Conservation (phyloP, 208 protist species). For the Trypanosoma cruzi region DNA sequence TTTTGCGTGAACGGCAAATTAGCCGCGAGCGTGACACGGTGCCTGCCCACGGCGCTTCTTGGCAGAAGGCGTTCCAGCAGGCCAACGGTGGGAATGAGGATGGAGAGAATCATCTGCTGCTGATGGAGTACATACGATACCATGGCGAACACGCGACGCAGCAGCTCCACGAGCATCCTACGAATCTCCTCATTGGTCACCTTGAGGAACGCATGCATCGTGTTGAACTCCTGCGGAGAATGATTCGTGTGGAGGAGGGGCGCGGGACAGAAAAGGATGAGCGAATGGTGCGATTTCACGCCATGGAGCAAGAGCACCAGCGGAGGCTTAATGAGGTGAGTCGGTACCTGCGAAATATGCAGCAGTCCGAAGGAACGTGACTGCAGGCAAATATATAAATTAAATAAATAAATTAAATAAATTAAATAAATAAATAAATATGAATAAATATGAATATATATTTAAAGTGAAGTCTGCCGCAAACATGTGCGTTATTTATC, state of each 20-base stretch:
- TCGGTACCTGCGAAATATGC: background rate
- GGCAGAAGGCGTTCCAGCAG: too few relatives aligned
- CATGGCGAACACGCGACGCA: background rate
- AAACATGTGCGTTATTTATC: too few relatives aligned
- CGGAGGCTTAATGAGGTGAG: background rate
- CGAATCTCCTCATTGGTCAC: background rate
- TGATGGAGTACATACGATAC: background rate
- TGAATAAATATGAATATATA: too few relatives aligned
- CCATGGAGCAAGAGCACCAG: background rate
- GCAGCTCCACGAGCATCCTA: background rate
- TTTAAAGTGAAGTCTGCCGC: background rate
- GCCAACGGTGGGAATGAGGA: background rate
- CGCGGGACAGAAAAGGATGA: background rate
- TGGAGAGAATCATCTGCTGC: background rate
- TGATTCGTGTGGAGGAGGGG: background rate
- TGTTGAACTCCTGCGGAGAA: background rate
- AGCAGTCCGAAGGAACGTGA: background rate
- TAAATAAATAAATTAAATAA: background rate
- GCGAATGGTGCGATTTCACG: background rate
- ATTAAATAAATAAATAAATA: background rate
- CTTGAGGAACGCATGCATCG: background rate
- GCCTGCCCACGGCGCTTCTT: too few relatives aligned
- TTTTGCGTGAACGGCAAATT: too few relatives aligned
- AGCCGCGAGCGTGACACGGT: too few relatives aligned
- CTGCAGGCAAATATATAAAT: background rate